Base-by-base conservation (phyloP, 2,329 filamentous ascomycete species). In the Colletotrichum tamarilloi region DNA sequence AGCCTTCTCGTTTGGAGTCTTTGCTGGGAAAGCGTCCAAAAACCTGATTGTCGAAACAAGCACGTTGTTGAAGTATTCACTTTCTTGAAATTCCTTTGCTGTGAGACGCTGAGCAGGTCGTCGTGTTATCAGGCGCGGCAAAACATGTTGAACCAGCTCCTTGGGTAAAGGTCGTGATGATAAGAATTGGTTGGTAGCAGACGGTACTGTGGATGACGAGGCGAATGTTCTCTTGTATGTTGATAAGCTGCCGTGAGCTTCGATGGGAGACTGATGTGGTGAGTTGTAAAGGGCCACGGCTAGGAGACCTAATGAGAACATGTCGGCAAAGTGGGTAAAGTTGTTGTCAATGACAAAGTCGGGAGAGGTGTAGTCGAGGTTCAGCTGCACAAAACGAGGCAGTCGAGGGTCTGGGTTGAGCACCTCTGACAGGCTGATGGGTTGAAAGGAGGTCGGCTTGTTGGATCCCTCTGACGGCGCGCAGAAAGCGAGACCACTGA, bases 41-140 rank as follows among this genome's bases (percentile, higher is more conserved):
- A 99, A 99, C 14, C 97, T 94, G 75, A 99, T 98, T 0, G 97
- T 98, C 0, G 95, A 98, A 26, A 99, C 95, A 5, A 99, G 87
- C 58, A 98, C 94, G 79, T 98, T 99, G 83, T 99, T 95, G 80
- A 99, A 99, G 81, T 97, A 99, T 76, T 94, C 92, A 79, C 95
- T 97, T 81, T 98, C 91, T 80, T 99, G 97, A 77, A 99, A 98
- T 78, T 98, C 96, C 67, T 90, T 91, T 5, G 96, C 95, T 30
- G 92, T 95, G 85, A 98, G 90, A 57, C 97, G 91, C 80, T 97
- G 94, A 3, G 95, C 95, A 3, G 97, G 95, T 68, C 95, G 88
- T 75, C 97, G 89, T 0, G 96, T 97, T 70, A 99, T 95, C 57
- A 99, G 89, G 30, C 93, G 89, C 2, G 97, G 95, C 4, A 99